Percentiles rank a stretch among this genome's conserved stretches.
Conservation (phyloP, 495 filamentous ascomycete species). For the Podospora conica region DNA sequence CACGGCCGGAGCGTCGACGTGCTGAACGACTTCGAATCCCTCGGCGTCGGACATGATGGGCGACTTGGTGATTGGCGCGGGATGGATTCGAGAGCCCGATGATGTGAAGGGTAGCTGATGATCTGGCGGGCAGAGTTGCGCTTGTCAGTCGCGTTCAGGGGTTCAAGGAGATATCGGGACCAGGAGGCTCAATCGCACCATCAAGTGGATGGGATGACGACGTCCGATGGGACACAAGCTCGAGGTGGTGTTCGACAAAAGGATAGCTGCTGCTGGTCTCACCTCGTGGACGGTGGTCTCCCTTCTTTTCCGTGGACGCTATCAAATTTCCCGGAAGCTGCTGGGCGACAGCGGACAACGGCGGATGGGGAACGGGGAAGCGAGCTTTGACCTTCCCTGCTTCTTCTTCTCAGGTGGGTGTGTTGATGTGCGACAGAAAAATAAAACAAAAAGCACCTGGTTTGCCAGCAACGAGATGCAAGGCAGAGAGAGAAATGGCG, state of each 20-base stretch:
- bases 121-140: neutral
- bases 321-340: neutral
- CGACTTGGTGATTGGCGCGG: conserved; percentile 1
- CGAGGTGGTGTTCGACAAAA: neutral
- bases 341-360: neutral
- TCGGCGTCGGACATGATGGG: conserved; percentile 43
- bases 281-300: neutral
- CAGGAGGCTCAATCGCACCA: neutral
- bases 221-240: neutral
- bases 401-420: neutral
- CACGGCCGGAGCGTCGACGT: conserved; percentile 31
- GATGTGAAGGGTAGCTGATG: neutral
- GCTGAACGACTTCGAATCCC: conserved; percentile 36
- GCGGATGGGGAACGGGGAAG: neutral
- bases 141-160: neutral
- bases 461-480: conserved; percentile 2
- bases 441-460: neutral
- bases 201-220: neutral
- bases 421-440: neutral
- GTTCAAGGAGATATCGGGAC: neutral
- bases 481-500: conserved; percentile 2
- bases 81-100: neutral
- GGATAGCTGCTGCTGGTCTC: neutral
- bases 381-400: conserved; percentile 7
- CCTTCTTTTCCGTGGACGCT: neutral